Conservation (phyloP, 768 basidiomycete species). For the Naganishia kalamii region DNA sequence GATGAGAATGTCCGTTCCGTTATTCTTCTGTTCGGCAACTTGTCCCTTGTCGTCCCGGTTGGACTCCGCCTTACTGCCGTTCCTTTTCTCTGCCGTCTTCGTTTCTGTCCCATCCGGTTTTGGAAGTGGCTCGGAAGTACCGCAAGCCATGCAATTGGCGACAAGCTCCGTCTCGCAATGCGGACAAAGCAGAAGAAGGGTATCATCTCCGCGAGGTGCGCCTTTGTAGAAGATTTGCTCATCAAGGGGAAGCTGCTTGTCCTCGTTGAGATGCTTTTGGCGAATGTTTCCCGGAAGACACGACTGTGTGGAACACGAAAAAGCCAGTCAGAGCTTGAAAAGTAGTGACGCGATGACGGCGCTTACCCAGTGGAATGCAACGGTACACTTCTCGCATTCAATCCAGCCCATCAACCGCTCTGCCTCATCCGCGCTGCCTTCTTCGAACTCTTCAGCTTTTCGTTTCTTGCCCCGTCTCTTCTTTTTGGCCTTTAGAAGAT, state of each 20-base stretch:
- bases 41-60: background rate
- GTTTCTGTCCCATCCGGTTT: background rate
- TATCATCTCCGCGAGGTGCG: background rate
- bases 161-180: conserved; percentile 5
- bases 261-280: background rate
- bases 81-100: background rate
- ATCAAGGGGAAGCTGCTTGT: background rate
- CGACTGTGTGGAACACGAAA: background rate
- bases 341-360: no score
- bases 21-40: background rate
- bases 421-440: background rate
- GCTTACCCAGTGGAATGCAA: conserved; percentile 21
- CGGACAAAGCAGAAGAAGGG: background rate
- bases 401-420: conserved; percentile 19
- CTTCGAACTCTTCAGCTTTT: conserved; percentile 10
- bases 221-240: conserved; percentile 8
- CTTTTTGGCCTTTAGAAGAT: conserved; percentile 1
- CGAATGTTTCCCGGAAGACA: conserved; percentile 15
- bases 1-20: no score
- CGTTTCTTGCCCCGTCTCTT: conserved; percentile 1
- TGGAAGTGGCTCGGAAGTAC: conserved; percentile 3
- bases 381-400: conserved; percentile 8
- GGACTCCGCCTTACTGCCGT: background rate
- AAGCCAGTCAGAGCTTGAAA: background rate
- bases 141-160: conserved; percentile 9